These are phyloP conservation scores for Trichosanthes truncata DNA, from an alignment of 306 rosid species.

Conservation along the genomic window DNA sequence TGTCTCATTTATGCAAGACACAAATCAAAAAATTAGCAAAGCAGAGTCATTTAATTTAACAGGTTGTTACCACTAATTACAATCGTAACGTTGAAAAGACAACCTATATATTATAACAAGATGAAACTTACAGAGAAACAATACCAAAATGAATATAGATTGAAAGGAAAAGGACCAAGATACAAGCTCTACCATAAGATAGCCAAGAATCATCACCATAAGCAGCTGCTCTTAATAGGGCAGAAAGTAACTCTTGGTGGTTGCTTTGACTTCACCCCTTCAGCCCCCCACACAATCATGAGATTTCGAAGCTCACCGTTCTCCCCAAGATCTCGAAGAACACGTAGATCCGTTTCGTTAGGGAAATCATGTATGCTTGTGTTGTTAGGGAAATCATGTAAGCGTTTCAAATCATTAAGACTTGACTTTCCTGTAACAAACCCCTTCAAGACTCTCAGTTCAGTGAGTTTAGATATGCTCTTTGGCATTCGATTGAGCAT, in stretches of 20 bases:
- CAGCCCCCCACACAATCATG: constrained; percentile 12
- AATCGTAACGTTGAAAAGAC: no score
- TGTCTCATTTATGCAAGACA: no score
- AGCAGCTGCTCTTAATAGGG: neutral
- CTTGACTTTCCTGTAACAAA: constrained; percentile 9
- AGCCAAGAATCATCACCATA: neutral
- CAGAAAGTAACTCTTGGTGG: neutral
- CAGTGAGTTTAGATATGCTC: constrained; percentile 2
- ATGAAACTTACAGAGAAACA: neutral
- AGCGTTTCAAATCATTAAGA: constrained; percentile 5
- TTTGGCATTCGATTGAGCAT: constrained; percentile 19
- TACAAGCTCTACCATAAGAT: neutral
- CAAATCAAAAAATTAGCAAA: no score
- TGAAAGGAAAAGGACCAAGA: no score
- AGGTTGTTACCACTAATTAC: no score
- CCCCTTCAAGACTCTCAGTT: constrained; percentile 21
- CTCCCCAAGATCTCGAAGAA: neutral
- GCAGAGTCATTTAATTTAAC: no score
- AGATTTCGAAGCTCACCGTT: constrained; percentile 9
- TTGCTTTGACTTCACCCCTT: neutral
- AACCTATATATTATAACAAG: no score
- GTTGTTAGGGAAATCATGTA: no score
- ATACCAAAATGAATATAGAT: neutral
- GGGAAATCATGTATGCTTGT: constrained; percentile 16
- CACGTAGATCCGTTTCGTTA: neutral